Evolutionary conservation across 331 rosid genomes (phyloP), one percentile per base, ranked within the genome.

Genomic region (Spiraea crenata): DNA sequence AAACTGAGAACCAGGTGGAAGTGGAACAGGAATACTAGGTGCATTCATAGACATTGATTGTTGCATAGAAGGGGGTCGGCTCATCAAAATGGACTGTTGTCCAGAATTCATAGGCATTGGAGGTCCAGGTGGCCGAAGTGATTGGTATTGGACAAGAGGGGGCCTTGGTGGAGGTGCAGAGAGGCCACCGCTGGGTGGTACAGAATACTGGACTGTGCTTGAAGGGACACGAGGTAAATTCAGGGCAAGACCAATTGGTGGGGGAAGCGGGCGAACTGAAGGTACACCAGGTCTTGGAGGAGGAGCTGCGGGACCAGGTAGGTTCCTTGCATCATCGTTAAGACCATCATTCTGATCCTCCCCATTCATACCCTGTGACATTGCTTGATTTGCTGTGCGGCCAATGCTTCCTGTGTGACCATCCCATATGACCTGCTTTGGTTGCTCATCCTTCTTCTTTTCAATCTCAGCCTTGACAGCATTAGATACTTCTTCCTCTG

Each of bases 381-480:
- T 83, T 64, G 96, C 96, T 75, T 90, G 96, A 80, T 88, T 92
- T 57, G 96, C 93, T 46, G 96, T 90, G 8, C 92, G 96, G 55
- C 96, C 96, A 75, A 92, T 92, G 78, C 98, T 92, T 73, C 98
- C 96, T 37, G 92, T 85, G 81, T 92, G 98, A 74, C 98, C 98
- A 78, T 92, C 98, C 98, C 96, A 92, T 77, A 92, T 92, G 74
- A 92, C 98, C 81, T 92, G 96, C 83, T 92, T 90, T 48, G 98
- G 92, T 67, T 92, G 96, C 79, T 90, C 98, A 25, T 92, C 98
- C 70, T 90, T 88, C 85, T 84, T 89, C 83, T 89, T 92, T 82
- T 90, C 98, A 77, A 88, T 92, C 82, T 92, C 96, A 19, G 98
- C 98, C 85, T 88, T 92, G 70, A 92, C 98, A 40, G 93, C 98